phyloP scores from a whole-genome alignment of 2,329 filamentous ascomycete species.

The Fusarium palustre region DNA sequence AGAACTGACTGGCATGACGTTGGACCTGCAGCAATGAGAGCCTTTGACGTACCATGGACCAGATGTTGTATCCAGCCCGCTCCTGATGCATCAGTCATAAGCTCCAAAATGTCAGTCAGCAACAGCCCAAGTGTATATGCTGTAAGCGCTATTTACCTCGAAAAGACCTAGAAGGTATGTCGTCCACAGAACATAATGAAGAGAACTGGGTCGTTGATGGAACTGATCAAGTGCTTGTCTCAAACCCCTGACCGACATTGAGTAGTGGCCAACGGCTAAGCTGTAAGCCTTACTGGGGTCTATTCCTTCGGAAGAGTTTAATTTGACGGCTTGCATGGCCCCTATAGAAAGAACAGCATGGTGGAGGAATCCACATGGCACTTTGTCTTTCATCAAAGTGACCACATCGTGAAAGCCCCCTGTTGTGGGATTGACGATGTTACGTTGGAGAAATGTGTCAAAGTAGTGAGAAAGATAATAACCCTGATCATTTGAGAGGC shows the following conservation, averaged over 20 bases:
- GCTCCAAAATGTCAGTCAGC: constrained; percentile 30
- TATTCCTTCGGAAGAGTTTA: constrained; percentile 13
- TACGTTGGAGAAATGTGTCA: constrained; percentile 45
- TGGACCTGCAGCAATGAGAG: constrained; percentile 49
- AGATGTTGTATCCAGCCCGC: constrained; percentile 52
- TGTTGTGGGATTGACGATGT: constrained; percentile 44
- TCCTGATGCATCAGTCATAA: constrained; percentile 50
- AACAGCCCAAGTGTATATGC: fast-evolving
- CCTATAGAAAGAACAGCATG: constrained; percentile 50
- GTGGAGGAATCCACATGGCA: constrained; percentile 32
- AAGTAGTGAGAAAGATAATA: constrained; percentile 48
- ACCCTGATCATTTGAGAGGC: constrained; percentile 23
- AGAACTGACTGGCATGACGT: constrained; percentile 35
- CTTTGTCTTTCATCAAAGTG: constrained; percentile 34
- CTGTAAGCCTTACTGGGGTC: neutral
- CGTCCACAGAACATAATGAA: constrained; percentile 48
- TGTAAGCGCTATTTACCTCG: constrained; percentile 40
- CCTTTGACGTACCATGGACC: constrained; percentile 51
- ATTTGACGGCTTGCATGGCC: constrained; percentile 48
- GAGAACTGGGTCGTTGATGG: neutral
- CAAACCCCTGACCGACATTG: constrained; percentile 44
- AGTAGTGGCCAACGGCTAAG: constrained; percentile 45
- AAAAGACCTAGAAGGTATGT: constrained; percentile 52
- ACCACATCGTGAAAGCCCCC: constrained; percentile 36
- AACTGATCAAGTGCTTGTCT: constrained; percentile 30